Percentiles rank a stretch among this genome's conserved stretches.
Conservation (phyloP, 2,329 filamentous ascomycete species). For the Diaporthe nobilis region DNA sequence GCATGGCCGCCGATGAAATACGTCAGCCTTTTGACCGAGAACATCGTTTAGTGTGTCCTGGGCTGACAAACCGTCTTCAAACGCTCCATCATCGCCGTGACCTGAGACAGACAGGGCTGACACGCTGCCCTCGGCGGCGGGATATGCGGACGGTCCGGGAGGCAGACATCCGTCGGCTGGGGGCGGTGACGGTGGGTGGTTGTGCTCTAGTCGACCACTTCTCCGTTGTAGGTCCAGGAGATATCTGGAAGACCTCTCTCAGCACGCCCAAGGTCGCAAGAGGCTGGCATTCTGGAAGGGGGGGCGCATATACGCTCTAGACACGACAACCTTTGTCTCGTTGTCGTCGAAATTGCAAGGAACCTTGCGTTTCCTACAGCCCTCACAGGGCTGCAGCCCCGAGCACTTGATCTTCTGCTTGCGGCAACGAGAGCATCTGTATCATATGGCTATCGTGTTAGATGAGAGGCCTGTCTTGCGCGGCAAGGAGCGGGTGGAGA, state of each 20-base stretch:
- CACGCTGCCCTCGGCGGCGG: constrained; percentile 18
- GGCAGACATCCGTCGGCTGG: constrained; percentile 25
- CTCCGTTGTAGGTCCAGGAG: constrained; percentile 44
- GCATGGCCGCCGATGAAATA: neutral
- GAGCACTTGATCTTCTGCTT: constrained; percentile 62
- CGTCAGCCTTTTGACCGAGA: neutral
- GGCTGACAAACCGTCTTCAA: neutral
- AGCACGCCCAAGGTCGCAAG: constrained; percentile 17
- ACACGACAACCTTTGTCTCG: constrained; percentile 65
- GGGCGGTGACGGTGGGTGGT: constrained; percentile 32
- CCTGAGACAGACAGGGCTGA: constrained; percentile 15
- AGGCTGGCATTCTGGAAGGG: constrained; percentile 24
- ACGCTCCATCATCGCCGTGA: neutral
- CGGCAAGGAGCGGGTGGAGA: neutral
- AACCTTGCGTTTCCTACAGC: constrained; percentile 59
- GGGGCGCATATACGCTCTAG: constrained; percentile 55
- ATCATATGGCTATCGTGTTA: constrained; percentile 58
- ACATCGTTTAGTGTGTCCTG: neutral
- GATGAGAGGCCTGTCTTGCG: neutral
- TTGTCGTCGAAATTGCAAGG: constrained; percentile 59
- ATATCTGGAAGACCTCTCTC: constrained; percentile 41
- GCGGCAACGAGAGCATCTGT: constrained; percentile 60
- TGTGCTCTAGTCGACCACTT: constrained; percentile 35
- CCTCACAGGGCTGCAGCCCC: constrained; percentile 57
- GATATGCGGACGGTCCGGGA: neutral